Evolutionary conservation across 1,284 basidiomycete genomes (phyloP).

Genomic region (Papiliotrema fonsecae): DNA sequence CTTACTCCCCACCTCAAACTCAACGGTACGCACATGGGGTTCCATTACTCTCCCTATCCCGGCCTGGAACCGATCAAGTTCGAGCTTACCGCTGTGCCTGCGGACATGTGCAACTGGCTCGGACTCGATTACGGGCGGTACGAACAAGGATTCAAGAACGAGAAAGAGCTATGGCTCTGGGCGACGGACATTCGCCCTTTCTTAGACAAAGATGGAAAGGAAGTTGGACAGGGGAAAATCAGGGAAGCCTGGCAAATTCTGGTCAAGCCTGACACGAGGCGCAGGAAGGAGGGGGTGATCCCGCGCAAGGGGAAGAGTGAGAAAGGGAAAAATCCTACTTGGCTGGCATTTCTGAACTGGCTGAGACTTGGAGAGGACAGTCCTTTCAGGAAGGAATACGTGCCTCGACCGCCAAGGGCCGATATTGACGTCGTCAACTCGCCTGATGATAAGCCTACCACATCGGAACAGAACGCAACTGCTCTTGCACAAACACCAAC

Average conservation of each 20-base stretch:
- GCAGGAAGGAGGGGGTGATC: no score
- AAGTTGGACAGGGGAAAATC: no score
- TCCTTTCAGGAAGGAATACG: not conserved
- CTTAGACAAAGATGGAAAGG: no score
- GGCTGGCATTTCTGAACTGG: constrained; percentile 4
- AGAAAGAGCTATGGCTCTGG: constrained; percentile 24
- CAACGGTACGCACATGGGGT: constrained; percentile 13
- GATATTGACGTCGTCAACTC: not conserved
- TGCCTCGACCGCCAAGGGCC: not conserved
- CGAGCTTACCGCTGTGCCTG: constrained; percentile 17
- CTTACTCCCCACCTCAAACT: constrained; percentile 10
- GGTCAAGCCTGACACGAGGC: no score
- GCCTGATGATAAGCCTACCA: no score
- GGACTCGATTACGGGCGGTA: constrained; percentile 22
- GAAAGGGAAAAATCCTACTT: no score
- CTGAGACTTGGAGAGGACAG: not conserved
- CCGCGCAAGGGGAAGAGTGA: no score
- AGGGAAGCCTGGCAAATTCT: no score
- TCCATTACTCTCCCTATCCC: constrained; percentile 22
- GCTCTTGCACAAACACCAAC: not conserved
- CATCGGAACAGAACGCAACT: not conserved
- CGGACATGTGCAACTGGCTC: constrained; percentile 25
- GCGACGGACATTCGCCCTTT: no score
- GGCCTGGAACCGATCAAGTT: constrained; percentile 21
- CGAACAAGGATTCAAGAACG: constrained; percentile 14